A percentile compares a stretch with the other conserved stretches of the same genome.
Evolutionary conservation across 495 filamentous ascomycete species (phyloP).

Genomic region (Neurospora cerealis): DNA sequence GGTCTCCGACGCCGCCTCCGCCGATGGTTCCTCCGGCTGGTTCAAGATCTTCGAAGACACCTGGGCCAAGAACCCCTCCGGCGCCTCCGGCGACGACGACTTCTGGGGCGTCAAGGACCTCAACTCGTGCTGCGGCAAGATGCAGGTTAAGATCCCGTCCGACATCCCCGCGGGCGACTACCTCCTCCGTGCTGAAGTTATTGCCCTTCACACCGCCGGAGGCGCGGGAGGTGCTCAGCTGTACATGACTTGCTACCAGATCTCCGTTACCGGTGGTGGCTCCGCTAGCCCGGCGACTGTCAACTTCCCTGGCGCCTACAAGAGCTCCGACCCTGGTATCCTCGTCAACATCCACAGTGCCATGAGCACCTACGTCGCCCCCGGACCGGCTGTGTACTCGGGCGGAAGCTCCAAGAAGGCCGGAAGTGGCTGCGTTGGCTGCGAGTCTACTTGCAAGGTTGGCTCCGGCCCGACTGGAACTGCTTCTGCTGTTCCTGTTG

Average conservation of each 20-base stretch:
- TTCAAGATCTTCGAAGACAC: constrained; percentile 44
- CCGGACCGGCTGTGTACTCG: constrained; percentile 31
- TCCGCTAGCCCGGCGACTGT: constrained; percentile 29
- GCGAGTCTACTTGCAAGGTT: constrained; percentile 29
- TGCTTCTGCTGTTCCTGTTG: constrained; percentile 1
- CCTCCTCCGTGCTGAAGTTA: constrained; percentile 41
- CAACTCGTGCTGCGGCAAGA: constrained; percentile 43
- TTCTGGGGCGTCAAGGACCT: constrained; percentile 43
- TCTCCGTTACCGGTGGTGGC: constrained; percentile 23
- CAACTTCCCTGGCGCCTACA: constrained; percentile 39
- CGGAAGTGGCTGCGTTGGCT: constrained; percentile 26
- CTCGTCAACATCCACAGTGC: constrained; percentile 38
- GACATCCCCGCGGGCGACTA: constrained; percentile 42
- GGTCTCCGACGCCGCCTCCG: constrained; percentile 38
- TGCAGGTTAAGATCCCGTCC: constrained; percentile 37
- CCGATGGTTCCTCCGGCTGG: constrained; percentile 36
- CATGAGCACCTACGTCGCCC: constrained; percentile 25
- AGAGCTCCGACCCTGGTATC: constrained; percentile 37
- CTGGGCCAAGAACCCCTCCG: constrained; percentile 29
- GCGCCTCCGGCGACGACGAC: constrained; percentile 31
- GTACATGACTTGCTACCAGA: constrained; percentile 44
- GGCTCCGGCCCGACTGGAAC: constrained; percentile 22
- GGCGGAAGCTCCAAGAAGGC: constrained; percentile 28
- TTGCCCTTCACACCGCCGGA: constrained; percentile 40
- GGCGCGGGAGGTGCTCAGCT: constrained; percentile 34